phyloP scores from a whole-genome alignment of 2,329 filamentous ascomycete genomes.

The Pseudogymnoascus sp. region DNA sequence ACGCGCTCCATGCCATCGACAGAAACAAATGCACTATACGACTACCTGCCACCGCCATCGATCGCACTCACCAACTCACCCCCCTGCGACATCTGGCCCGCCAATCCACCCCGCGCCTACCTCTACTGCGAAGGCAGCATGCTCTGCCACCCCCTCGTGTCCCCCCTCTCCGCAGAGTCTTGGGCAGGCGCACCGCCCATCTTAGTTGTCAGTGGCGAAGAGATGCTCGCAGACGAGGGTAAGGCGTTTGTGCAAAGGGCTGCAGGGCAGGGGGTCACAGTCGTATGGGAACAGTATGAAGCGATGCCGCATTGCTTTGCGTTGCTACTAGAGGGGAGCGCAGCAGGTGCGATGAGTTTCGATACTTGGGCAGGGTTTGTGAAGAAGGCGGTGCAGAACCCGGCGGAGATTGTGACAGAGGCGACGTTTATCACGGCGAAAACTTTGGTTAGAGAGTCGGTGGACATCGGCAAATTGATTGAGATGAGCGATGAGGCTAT shows the following conservation, averaged over 20 bases:
- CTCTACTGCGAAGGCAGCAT: constrained; percentile 50
- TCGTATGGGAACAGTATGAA: constrained; percentile 67
- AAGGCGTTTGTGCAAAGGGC: constrained; percentile 52
- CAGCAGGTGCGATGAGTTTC: constrained; percentile 45
- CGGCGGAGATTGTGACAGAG: constrained; percentile 26
- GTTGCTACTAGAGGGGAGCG: constrained; percentile 43
- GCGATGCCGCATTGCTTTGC: constrained; percentile 75
- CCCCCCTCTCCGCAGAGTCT: constrained; percentile 47
- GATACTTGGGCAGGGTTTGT: constrained; percentile 52
- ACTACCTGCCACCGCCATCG: constrained; percentile 48
- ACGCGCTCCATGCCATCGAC: constrained; percentile 55
- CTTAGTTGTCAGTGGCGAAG: constrained; percentile 63
- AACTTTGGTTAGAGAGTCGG: constrained; percentile 42
- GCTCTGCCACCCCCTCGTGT: constrained; percentile 60
- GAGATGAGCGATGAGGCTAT: constrained; percentile 40
- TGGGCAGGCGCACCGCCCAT: constrained; percentile 61
- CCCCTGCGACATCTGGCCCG: constrained; percentile 51
- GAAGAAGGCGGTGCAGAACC: constrained; percentile 28
- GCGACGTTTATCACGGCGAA: constrained; percentile 44
- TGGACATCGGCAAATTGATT: constrained; percentile 39
- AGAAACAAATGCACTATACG: constrained; percentile 45
- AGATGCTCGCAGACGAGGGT: constrained; percentile 63
- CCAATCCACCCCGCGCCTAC: constrained; percentile 44
- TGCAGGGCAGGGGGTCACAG: constrained; percentile 47
- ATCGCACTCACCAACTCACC: constrained; percentile 36